phyloP scores from a whole-genome alignment of 2,329 filamentous ascomycete genomes.

The Apiospora saccharicola region DNA sequence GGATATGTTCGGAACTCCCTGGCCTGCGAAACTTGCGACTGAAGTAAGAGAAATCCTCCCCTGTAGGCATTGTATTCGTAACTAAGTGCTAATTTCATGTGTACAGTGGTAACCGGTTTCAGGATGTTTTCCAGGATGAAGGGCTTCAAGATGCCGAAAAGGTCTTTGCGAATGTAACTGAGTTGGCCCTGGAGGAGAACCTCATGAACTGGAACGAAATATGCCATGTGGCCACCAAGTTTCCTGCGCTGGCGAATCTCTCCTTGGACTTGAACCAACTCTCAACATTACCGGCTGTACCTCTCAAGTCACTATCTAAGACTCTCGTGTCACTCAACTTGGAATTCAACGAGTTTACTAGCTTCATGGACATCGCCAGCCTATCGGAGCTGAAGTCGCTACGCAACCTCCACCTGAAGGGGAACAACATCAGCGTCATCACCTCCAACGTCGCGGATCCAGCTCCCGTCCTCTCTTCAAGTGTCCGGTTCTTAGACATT shows the following conservation, averaged over 20 bases:
- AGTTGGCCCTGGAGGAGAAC: conserved; percentile 73
- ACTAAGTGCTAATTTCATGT: background rate
- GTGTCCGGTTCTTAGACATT: conserved; percentile 72
- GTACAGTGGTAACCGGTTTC: conserved; percentile 76
- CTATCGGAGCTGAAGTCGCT: conserved; percentile 61
- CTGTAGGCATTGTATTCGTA: background rate
- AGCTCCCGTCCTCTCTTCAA: conserved; percentile 58
- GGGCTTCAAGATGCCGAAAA: conserved; percentile 43
- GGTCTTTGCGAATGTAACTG: conserved; percentile 59
- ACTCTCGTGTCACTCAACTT: conserved; percentile 71
- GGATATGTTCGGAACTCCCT: conserved; percentile 76
- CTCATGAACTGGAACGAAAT: conserved; percentile 73
- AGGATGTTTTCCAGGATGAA: conserved; percentile 52
- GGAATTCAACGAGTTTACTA: conserved; percentile 74
- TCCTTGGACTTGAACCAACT: conserved; percentile 67
- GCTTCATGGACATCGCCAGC: conserved; percentile 62
- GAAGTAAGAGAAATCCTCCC: conserved; percentile 61
- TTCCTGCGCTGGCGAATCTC: conserved; percentile 59
- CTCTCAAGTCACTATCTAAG: conserved; percentile 50
- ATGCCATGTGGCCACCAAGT: conserved; percentile 59
- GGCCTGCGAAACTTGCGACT: conserved; percentile 71
- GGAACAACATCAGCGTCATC: conserved; percentile 70
- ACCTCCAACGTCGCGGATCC: conserved; percentile 39
- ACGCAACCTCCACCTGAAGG: conserved; percentile 74
- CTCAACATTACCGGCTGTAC: conserved; percentile 53